Evolutionary conservation across 768 basidiomycete genomes (phyloP).

Genomic region (Pleurotus eryngii): DNA sequence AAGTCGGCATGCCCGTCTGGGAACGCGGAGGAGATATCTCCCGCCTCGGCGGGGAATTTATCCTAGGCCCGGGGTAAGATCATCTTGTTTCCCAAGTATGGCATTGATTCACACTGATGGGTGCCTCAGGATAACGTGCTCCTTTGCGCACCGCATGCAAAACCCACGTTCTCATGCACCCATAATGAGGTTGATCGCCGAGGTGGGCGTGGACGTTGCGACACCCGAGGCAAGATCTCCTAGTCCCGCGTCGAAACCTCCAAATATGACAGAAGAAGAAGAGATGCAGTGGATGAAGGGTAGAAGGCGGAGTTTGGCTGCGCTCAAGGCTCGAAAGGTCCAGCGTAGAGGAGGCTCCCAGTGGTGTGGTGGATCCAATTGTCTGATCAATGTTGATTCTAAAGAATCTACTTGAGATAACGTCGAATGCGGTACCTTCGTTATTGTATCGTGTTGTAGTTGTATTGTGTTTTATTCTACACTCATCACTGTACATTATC

Average conservation of each 20-base stretch:
- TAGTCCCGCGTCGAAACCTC: conserved; percentile 1
- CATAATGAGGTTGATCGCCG: conserved; percentile 1
- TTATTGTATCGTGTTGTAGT: neutral
- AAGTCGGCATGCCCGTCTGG: conserved; percentile 56
- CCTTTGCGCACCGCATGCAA: conserved; percentile 12
- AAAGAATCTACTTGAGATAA: neutral
- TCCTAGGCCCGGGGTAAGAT: conserved; percentile 57
- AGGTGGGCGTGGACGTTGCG: conserved; percentile 5
- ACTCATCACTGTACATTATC: no score
- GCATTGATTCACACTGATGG: conserved; percentile 2
- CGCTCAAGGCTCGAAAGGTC: conserved; percentile 1
- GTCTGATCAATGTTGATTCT: neutral
- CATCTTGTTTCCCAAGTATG: neutral
- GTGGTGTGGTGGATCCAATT: conserved; percentile 3
- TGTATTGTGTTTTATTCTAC: neutral
- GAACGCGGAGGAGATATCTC: conserved; percentile 53
- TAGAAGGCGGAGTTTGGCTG: conserved; percentile 1
- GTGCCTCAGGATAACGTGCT: conserved; percentile 10
- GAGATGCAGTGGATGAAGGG: neutral
- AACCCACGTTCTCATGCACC: conserved; percentile 5
- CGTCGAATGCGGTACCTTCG: no score
- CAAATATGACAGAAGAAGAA: conserved; percentile 4
- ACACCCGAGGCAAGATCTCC: conserved; percentile 1
- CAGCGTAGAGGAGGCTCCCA: conserved; percentile 3
- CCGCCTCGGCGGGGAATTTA: conserved; percentile 74